Base-by-base conservation (phyloP, 2,329 filamentous ascomycete genomes). In the Trichoderma sp. region DNA sequence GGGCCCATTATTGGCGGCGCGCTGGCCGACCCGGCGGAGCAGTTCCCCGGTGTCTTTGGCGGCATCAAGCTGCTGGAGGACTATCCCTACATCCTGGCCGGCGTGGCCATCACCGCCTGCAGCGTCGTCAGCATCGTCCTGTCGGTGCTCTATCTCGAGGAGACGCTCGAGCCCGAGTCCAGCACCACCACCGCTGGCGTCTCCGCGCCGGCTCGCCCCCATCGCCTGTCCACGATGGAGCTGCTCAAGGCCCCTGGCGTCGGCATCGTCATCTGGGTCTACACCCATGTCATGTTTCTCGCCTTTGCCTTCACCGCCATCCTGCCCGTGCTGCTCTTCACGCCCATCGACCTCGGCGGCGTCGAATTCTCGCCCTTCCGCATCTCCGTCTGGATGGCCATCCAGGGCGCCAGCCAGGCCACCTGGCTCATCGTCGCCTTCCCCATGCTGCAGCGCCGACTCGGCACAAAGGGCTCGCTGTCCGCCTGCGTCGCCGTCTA, bases 241-340 rank as follows among this genome's bases (percentile, higher is more conserved):
- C 83, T 95, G 13, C 66, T 93, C 68, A 85, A 82, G 49, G 79
- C 85, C 0, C 90, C 90, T 0, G 89, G 90, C 11, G 90, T 95
- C 1, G 79, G 79, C n/a, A 81, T 84, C 30, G 90, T 92, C 1
- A 81, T 95, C 3, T 87, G 86, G 75, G 81, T 89, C 51, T 92
- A 90, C 76, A 84, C 83, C 1, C 87, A 92, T 75, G 83, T 88
- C 51, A 89, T 90, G 84, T 77, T 93, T 2, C 85, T 94, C 4
- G 91, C 88, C 0, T 89, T 91, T 70, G 84, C 87, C 1, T 94
- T 90, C 77, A 94, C 91, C 0, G 90, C 91, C 68, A 82, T 94
- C 49, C 76, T 86, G 1, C 89, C 91, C 0, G 84, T 94, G 1
- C 90, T 89, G 76, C 88, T 88, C 79, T 94, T 85, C 78, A 92